Percentiles rank a stretch among this genome's conserved stretches.
These are phyloP conservation scores for Solanum raphanifolium DNA, from an alignment of 257 asterid species.

Conservation along the genomic window DNA sequence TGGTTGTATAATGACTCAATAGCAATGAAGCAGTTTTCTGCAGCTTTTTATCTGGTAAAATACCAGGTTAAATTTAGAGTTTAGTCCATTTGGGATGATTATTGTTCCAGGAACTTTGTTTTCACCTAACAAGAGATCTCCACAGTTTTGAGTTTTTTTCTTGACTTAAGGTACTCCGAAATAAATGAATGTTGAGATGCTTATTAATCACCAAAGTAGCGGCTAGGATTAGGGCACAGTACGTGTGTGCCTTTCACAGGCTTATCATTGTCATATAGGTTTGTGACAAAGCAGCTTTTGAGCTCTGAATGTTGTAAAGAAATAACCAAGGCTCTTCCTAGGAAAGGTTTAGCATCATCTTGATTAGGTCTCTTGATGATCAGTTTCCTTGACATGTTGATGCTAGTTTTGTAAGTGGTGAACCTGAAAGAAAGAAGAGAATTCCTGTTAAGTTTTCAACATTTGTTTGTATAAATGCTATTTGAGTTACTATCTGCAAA, in stretches of 20 bases:
- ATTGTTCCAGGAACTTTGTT: background rate
- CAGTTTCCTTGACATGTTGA: background rate
- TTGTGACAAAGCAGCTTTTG: background rate
- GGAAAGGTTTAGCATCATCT: background rate
- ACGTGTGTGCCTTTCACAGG: background rate
- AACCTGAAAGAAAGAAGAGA: background rate
- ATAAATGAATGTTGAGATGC: background rate
- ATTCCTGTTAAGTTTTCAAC: background rate
- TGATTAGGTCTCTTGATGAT: background rate
- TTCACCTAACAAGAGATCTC: background rate
- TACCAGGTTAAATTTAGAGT: background rate
- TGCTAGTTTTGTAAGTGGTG: background rate
- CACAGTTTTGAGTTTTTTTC: background rate
- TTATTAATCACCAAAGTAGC: background rate
- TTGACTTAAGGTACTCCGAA: background rate
- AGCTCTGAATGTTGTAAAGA: constrained; percentile 1
- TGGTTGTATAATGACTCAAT: background rate
- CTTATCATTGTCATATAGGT: background rate
- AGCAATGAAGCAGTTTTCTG: background rate
- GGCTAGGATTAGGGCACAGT: background rate
- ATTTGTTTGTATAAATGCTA: background rate
- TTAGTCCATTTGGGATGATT: background rate
- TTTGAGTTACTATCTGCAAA: background rate
- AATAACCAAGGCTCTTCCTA: background rate
- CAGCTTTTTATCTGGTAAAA: background rate